A percentile compares a stretch with the other conserved stretches of the same genome.
These are phyloP conservation scores for Neurospora tetraspora DNA, from an alignment of 495 filamentous ascomycete species.

Conservation along the genomic window DNA sequence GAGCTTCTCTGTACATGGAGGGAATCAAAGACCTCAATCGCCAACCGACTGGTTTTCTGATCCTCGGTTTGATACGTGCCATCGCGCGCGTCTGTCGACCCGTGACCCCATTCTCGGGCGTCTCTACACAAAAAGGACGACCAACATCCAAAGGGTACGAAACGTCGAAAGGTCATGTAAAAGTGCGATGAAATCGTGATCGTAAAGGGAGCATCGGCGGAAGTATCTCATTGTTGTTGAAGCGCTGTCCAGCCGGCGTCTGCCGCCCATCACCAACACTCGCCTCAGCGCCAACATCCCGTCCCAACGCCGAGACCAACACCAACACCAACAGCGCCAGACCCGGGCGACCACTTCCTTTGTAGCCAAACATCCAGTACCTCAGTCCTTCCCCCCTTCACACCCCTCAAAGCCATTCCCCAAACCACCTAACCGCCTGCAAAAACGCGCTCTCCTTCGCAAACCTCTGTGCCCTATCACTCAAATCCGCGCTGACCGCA, in stretches of 20 bases:
- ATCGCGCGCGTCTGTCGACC: too few relatives aligned
- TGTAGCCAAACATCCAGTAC: not conserved
- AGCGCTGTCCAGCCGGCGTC: not conserved
- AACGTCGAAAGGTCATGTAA: too few relatives aligned
- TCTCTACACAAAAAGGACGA: not conserved
- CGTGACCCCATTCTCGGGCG: too few relatives aligned
- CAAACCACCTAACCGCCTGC: conserved; percentile 67
- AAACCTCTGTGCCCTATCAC: conserved; percentile 48
- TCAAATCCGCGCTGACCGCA: conserved; percentile 52
- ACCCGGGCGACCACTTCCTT: not conserved
- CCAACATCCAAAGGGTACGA: not conserved
- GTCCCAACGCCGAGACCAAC: not conserved
- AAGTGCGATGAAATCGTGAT: not conserved
- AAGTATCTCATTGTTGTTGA: not conserved
- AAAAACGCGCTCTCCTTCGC: conserved; percentile 70
- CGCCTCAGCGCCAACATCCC: not conserved
- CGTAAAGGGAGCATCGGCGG: not conserved
- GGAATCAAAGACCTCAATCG: too few relatives aligned
- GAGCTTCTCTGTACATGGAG: too few relatives aligned
- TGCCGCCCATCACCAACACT: not conserved
- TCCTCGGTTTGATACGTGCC: too few relatives aligned
- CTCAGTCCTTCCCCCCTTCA: not conserved
- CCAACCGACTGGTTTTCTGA: too few relatives aligned
- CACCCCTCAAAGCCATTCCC: conserved; percentile 14
- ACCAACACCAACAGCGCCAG: not conserved